Evolutionary conservation across 768 basidiomycete species (phyloP).

Genomic region (Udeniomyces megalosporus): DNA sequence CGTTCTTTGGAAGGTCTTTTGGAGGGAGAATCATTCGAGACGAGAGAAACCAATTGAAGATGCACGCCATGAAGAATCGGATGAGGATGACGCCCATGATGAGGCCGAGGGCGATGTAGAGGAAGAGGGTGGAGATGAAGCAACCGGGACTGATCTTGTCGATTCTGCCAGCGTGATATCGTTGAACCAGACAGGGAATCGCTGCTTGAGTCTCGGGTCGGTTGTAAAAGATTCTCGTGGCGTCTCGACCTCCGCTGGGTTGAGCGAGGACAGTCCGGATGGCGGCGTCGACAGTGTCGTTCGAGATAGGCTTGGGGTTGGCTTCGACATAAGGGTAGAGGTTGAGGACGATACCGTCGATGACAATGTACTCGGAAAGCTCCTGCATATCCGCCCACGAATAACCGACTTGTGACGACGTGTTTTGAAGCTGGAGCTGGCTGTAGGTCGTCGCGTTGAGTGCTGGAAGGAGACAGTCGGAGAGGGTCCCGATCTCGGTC

Average conservation of each 20-base stretch:
- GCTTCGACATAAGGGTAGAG: constrained; percentile 66
- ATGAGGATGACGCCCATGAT: constrained; percentile 79
- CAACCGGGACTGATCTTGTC: constrained; percentile 95
- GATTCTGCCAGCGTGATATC: constrained; percentile 86
- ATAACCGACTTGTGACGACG: constrained; percentile 60
- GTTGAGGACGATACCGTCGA: constrained; percentile 90
- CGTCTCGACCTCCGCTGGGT: constrained; percentile 60
- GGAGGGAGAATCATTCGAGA: constrained; percentile 63
- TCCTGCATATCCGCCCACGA: constrained; percentile 71
- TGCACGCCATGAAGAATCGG: constrained; percentile 86
- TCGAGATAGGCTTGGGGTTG: constrained; percentile 49
- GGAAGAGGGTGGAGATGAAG: constrained; percentile 72
- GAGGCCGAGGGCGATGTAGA: constrained; percentile 78
- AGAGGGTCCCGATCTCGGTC: constrained; percentile 26
- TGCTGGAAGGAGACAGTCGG: constrained; percentile 49
- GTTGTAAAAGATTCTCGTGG: constrained; percentile 70
- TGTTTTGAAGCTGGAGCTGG: constrained; percentile 49
- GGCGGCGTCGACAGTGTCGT: constrained; percentile 64
- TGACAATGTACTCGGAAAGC: constrained; percentile 60
- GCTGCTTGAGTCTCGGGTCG: constrained; percentile 47
- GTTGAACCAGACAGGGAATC: constrained; percentile 61
- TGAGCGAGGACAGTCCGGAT: constrained; percentile 56
- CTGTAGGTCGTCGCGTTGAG: constrained; percentile 45
- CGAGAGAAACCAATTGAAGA: constrained; percentile 95
- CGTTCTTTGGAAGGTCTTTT: constrained; percentile 57